These are phyloP conservation scores for Macroventuria anomochaeta DNA, from an alignment of 2,329 filamentous ascomycete species.

Conservation along the genomic window DNA sequence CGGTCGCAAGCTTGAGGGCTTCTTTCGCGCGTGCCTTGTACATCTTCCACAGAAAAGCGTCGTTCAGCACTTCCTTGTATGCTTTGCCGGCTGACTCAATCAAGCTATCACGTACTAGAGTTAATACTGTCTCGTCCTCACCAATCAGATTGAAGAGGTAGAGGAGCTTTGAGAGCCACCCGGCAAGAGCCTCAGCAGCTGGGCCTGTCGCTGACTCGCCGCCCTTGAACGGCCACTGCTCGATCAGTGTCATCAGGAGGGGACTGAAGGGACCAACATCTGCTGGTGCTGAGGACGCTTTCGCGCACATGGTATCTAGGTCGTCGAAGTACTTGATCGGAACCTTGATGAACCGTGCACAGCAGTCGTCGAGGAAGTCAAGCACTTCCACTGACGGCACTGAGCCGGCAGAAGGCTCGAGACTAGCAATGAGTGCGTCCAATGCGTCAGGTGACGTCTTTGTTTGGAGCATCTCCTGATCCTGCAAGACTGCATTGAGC, in stretches of 20 bases:
- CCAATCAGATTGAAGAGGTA: conserved; percentile 47
- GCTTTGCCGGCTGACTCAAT: conserved; percentile 35
- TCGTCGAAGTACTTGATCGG: conserved; percentile 85
- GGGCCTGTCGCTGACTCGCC: conserved; percentile 34
- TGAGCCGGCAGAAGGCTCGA: conserved; percentile 49
- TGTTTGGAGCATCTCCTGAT: conserved; percentile 70
- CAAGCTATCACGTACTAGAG: conserved; percentile 36
- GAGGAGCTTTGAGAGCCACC: conserved; percentile 46
- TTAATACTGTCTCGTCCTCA: conserved; percentile 41
- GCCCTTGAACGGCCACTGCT: conserved; percentile 75
- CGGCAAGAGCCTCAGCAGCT: conserved; percentile 38
- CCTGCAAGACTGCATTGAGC: conserved; percentile 66
- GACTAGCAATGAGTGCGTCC: conserved; percentile 57
- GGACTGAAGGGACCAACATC: conserved; percentile 60
- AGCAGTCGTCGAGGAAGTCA: conserved; percentile 81
- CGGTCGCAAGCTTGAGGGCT: conserved; percentile 42
- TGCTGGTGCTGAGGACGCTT: conserved; percentile 24
- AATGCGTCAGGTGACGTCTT: conserved; percentile 49
- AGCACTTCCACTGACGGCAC: conserved; percentile 57
- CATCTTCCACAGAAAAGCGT: conserved; percentile 48
- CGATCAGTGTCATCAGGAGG: conserved; percentile 71
- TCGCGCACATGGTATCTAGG: conserved; percentile 59
- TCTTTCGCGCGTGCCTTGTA: conserved; percentile 47
- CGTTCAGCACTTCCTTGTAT: conserved; percentile 42
- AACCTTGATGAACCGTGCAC: conserved; percentile 74